These are phyloP conservation scores for Agapanthus africanus DNA, from an alignment of 106 monocot species.

Conservation along the genomic window DNA sequence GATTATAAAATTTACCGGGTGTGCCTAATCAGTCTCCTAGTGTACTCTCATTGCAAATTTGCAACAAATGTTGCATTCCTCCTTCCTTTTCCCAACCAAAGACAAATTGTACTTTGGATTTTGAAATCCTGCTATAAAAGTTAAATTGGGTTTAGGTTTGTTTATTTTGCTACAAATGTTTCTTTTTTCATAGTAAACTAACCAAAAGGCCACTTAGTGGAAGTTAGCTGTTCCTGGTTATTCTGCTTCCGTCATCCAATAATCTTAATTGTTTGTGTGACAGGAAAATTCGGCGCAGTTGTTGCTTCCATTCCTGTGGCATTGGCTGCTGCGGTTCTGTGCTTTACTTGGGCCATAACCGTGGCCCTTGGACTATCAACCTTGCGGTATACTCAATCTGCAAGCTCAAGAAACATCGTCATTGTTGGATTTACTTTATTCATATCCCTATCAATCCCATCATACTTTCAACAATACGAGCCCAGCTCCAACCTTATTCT, in stretches of 20 bases:
- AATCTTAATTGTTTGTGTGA: background rate
- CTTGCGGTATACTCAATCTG: conserved; percentile 75
- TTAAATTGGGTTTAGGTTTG: no score
- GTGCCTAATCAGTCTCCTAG: no score
- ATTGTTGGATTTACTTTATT: conserved; percentile 98
- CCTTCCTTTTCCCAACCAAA: no score
- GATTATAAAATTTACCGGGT: no score
- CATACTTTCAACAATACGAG: conserved; percentile 90
- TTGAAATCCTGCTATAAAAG: no score
- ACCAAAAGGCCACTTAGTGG: no score
- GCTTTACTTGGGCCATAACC: conserved; percentile 89
- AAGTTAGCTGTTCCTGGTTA: no score
- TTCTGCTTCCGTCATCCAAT: background rate
- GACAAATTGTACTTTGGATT: no score
- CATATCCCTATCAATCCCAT: conserved; percentile 79
- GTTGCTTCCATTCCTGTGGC: conserved; percentile 90
- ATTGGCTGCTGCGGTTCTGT: conserved; percentile 87
- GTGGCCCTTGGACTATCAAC: conserved; percentile 88
- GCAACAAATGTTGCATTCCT: no score
- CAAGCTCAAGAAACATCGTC: conserved; percentile 81
- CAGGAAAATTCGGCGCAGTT: conserved; percentile 93
- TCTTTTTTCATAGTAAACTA: no score
- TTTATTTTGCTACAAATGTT: no score
- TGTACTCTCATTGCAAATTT: no score
- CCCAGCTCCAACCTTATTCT: conserved; percentile 68